Percentiles rank a stretch among this genome's conserved stretches.
phyloP scores from a whole-genome alignment of 2,329 filamentous ascomycete species.

The Emydomyces testavorans region DNA sequence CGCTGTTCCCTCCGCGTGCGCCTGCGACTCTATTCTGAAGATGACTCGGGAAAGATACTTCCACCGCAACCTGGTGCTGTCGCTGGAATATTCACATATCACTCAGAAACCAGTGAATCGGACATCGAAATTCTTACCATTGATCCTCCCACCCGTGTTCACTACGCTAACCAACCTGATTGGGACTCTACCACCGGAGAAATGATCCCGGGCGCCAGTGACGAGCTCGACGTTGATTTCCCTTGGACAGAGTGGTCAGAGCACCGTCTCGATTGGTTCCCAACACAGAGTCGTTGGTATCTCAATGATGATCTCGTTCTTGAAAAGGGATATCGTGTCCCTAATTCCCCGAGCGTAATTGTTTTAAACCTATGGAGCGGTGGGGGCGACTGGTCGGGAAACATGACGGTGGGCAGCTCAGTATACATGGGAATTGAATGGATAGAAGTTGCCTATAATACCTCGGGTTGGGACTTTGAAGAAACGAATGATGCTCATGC shows the following conservation, averaged over 20 bases:
- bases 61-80: conserved; percentile 38
- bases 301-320: conserved; percentile 24
- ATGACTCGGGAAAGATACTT: not conserved
- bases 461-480: not conserved
- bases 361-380: conserved; percentile 37
- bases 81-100: conserved; percentile 43
- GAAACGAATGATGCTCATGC: not conserved
- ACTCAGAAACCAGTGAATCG: conserved; percentile 37
- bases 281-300: conserved; percentile 29
- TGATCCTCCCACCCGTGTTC: conserved; percentile 35
- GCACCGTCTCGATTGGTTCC: conserved; percentile 35
- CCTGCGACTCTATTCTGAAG: conserved; percentile 29
- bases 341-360: conserved; percentile 28
- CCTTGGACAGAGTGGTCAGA: conserved; percentile 34
- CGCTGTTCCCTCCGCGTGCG: conserved; percentile 40
- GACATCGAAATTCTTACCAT: conserved; percentile 45
- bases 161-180: conserved; percentile 35
- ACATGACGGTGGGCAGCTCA: conserved; percentile 29
- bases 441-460: conserved; percentile 34
- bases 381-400: conserved; percentile 33
- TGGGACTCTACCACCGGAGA: conserved; percentile 27
- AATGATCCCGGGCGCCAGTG: conserved; percentile 27
- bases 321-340: conserved; percentile 29
- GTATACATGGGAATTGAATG: conserved; percentile 33
- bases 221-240: conserved; percentile 22